A percentile compares a stretch with the other conserved stretches of the same genome.
Conservation (phyloP, 2,329 filamentous ascomycete species). For the Penicillium sp. region DNA sequence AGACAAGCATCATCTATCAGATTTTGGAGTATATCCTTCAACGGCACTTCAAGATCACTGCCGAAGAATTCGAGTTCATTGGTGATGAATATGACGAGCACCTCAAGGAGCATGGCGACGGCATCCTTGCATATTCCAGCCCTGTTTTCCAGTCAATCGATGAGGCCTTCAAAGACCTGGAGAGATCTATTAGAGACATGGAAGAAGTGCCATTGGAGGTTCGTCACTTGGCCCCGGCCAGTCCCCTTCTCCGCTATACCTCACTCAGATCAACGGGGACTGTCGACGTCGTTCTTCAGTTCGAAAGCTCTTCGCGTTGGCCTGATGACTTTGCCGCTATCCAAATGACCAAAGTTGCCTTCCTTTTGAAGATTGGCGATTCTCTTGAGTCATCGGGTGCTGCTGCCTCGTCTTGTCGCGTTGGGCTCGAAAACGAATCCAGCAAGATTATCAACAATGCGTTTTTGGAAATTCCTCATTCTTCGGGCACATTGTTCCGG, state of each 20-base stretch:
- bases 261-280: conserved; percentile 51
- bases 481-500: conserved; percentile 71
- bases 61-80: conserved; percentile 54
- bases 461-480: conserved; percentile 78
- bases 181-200: conserved; percentile 72
- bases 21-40: conserved; percentile 71
- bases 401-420: conserved; percentile 58
- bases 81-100: conserved; percentile 52
- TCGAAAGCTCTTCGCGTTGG: conserved; percentile 91
- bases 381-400: conserved; percentile 65
- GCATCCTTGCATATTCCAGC: conserved; percentile 44
- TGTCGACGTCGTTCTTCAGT: conserved; percentile 80
- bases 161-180: conserved; percentile 69
- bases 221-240: conserved; percentile 72
- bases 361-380: conserved; percentile 70
- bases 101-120: conserved; percentile 33
- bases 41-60: conserved; percentile 64
- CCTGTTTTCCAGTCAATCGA: conserved; percentile 65
- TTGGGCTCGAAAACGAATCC: conserved; percentile 77
- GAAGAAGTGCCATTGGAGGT: conserved; percentile 86
- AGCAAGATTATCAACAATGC: conserved; percentile 70
- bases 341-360: conserved; percentile 89
- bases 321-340: conserved; percentile 88
- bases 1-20: conserved; percentile 69
- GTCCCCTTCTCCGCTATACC: conserved; percentile 70